Base-by-base conservation (phyloP, 352 stramenopile genomes). In the Blastocystis hominis region DNA sequence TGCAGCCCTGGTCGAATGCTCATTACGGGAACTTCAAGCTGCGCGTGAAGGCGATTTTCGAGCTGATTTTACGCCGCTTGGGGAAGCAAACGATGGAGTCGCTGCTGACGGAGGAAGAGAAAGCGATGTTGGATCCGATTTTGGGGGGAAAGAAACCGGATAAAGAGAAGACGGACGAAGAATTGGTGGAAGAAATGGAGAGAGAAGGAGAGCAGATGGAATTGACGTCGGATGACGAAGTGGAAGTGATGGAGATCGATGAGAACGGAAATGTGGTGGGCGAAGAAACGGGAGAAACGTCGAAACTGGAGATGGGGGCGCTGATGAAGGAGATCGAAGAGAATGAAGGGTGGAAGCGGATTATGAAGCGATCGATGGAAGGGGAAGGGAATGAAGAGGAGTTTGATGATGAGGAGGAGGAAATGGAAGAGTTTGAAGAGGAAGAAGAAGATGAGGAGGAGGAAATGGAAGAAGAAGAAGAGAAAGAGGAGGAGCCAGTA, bases 1-100 rank as follows among this genome's bases (percentile, higher is more conserved):
- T 90, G 34, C 47, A 88, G 5, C 79, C 72, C 3, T 90, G 88
- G 88, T 61, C 64, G n/a, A 81, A 89, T 30, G 62, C 87, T 64
- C 30, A 15, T 34, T 69, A 90, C 47, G 89, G 81, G 38, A 56
- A 80, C 10, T 90, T 88, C 84, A 78, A 72, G 42, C 55, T 89
- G 62, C 59, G 68, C 7, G 63, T 90, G 36, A 63, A 69, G 7
- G 78, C 76, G 13, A 88, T 89, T 20, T 38, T 89, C 2, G 87
- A 89, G 77, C 53, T 84, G n/a, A n/a, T 88, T 17, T 30, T 89
- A 9, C 72, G 86, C 24, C 75, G 87, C 9, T 9, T 89, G n/a
- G 87, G 77, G 6, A 53, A 50, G 64, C 13, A 81, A 0, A 46
- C 66, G 36, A 17, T 70, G 13, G 10, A 53, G 50, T 17, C 84